Evolutionary conservation across 208 protist genomes (phyloP).

Genomic region (Crithidia expoeki): DNA sequence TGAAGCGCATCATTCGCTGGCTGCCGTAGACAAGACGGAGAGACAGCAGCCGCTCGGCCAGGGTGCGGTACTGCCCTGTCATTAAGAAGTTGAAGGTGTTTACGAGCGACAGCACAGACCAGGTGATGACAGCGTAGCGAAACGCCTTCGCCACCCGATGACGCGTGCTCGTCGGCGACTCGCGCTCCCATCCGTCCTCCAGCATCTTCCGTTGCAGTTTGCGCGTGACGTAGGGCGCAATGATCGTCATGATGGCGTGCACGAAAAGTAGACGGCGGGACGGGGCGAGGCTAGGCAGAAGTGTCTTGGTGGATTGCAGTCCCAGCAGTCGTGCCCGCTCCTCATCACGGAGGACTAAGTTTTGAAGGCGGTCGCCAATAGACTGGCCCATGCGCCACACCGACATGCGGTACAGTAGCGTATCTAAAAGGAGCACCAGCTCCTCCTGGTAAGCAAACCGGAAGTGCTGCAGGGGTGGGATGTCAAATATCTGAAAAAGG

Average conservation of each 20-base stretch:
- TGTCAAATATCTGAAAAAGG: slow-evolving; percentile 73
- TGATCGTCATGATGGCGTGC: slow-evolving; percentile 69
- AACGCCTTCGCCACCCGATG: slow-evolving; percentile 48
- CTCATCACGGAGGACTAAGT: slow-evolving; percentile 86
- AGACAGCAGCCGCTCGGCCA: slow-evolving; percentile 80
- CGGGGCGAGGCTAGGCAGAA: slow-evolving; percentile 70
- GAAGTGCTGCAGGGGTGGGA: slow-evolving; percentile 63
- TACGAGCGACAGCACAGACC: slow-evolving; percentile 67
- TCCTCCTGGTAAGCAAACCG: slow-evolving; percentile 86
- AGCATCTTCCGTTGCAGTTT: slow-evolving; percentile 76
- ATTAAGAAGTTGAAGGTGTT: slow-evolving; percentile 90
- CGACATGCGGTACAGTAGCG: slow-evolving; percentile 70
- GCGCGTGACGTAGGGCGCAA: slow-evolving; percentile 76
- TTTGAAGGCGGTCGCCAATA: slow-evolving; percentile 82
- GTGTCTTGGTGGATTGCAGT: slow-evolving; percentile 49
- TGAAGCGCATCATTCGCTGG: slow-evolving; percentile 79
- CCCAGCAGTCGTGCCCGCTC: slow-evolving; percentile 50
- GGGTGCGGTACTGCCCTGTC: slow-evolving; percentile 84
- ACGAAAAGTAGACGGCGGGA: slow-evolving; percentile 64
- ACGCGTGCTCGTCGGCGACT: slow-evolving; percentile 33
- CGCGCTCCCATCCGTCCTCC: slow-evolving; percentile 81
- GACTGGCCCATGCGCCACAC: slow-evolving; percentile 76
- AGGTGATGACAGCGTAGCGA: slow-evolving; percentile 47
- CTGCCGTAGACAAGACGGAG: slow-evolving; percentile 88
- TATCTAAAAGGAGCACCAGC: slow-evolving; percentile 68